phyloP scores from a whole-genome alignment of 371 early-diverging fungal species.

The Batkoa obscura region DNA sequence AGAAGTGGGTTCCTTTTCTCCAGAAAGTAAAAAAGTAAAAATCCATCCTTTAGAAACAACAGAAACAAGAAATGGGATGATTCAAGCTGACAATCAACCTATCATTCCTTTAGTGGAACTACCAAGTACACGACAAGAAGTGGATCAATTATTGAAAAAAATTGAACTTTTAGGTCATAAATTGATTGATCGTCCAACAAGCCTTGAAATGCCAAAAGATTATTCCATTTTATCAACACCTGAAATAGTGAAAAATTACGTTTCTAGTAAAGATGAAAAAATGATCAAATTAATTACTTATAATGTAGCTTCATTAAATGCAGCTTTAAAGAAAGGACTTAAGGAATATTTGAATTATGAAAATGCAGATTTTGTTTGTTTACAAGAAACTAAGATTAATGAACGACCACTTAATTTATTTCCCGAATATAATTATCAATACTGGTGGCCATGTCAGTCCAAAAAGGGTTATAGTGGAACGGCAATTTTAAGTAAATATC shows the following conservation, averaged over 20 bases:
- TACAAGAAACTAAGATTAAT: constrained; percentile 68
- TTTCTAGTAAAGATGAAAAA: neutral
- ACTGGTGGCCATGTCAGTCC: constrained; percentile 33
- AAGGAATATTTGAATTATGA: constrained; percentile 55
- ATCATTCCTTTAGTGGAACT: too few species aligned
- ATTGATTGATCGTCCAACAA: neutral
- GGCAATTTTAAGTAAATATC: constrained; percentile 56
- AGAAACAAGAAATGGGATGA: too few species aligned
- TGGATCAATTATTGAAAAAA: too few species aligned
- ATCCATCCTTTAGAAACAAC: too few species aligned
- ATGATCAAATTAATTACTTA: constrained; percentile 51
- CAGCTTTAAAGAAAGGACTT: constrained; percentile 65
- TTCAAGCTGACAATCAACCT: too few species aligned
- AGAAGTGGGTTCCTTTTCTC: too few species aligned
- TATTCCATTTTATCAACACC: neutral
- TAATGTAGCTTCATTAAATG: constrained; percentile 57
- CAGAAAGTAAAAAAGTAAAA: too few species aligned
- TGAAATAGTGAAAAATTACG: neutral
- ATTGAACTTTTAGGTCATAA: neutral
- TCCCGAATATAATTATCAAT: constrained; percentile 41
- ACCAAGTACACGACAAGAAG: too few species aligned
- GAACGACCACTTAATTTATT: constrained; percentile 11
- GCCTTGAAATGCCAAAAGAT: neutral
- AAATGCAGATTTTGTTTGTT: constrained; percentile 60
- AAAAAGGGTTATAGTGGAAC: constrained; percentile 76